Percentiles rank a stretch among this genome's conserved stretches.
Conservation (phyloP, 176 grass and related monocot genomes). For the Aegilops speltoides region DNA sequence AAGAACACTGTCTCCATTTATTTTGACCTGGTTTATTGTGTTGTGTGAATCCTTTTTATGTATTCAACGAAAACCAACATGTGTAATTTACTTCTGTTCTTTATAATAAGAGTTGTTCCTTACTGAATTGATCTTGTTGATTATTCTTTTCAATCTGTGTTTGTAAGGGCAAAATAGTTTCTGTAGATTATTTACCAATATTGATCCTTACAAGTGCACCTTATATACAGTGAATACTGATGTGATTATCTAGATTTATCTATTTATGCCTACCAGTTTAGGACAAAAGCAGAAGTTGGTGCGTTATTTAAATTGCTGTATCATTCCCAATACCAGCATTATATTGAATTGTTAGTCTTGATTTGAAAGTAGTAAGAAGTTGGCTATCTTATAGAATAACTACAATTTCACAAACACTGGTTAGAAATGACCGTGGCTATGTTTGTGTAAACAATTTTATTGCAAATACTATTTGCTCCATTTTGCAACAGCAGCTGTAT, state of each 20-base stretch:
- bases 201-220: background rate
- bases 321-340: constrained; percentile 3
- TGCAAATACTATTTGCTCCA: background rate
- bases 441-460: background rate
- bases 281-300: background rate
- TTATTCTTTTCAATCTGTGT: background rate
- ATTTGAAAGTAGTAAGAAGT: background rate
- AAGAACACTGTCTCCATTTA: background rate
- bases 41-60: background rate
- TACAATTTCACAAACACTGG: background rate
- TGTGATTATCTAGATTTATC: background rate
- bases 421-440: constrained; percentile 1
- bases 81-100: background rate
- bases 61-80: background rate
- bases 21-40: background rate
- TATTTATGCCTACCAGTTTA: background rate
- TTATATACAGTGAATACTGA: background rate
- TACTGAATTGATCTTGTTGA: background rate
- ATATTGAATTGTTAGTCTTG: background rate
- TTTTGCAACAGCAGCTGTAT: background rate
- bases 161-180: background rate
- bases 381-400: background rate
- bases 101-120: background rate
- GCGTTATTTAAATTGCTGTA: background rate
- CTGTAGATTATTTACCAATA: background rate